Evolutionary conservation across 2,329 filamentous ascomycete genomes (phyloP), one percentile per base, ranked within the genome.

Genomic region (Elsinoe fawcettii): DNA sequence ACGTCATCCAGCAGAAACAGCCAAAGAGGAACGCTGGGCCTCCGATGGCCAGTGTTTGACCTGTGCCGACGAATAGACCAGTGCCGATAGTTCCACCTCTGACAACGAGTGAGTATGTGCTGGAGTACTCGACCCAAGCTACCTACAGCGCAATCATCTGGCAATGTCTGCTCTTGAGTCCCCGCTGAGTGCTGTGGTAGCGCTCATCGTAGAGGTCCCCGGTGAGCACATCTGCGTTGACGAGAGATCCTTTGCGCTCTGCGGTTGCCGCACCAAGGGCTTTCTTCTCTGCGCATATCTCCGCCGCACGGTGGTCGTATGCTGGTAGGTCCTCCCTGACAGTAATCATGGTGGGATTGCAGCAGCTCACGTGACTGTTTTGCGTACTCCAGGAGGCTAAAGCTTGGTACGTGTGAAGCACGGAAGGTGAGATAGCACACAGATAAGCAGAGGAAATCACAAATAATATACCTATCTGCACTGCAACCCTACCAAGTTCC

Each of bases 21-120:
- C 70, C 63, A 47, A 79, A 64, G n/a, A 74, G 69, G 58, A 73
- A 74, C 11, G 70, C 66, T 11, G 75, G 72, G 9, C 74, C 67
- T 14, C 65, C 70, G 16, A 63, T 62, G n/a, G 66, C 64, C 11
- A 73, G 64, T 6, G 69, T 69, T 47, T 70, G 66, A 20, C 72
- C 72, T 22, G 63, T 64, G 8, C 72, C 70, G 18, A 74, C 69
- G 61, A 74, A 74, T 2, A 74, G 64, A 51, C 66, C 65, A 2
- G 66, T 66, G 8, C 65, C 60, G 47, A 70, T 67, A 30, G 62
- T 62, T 11, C 58, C 58, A 18, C 51, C 36, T n/a, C 49, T 53
- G 12, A 12, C 49, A 36, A 11, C 5, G 9, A 32, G 51, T 27
- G 5, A 55, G 51, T 5, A n/a, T 11, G 14, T 22, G 14, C n/a